These are phyloP conservation scores for Monascus ruber DNA, from an alignment of 2,329 filamentous ascomycete species.

Conservation along the genomic window DNA sequence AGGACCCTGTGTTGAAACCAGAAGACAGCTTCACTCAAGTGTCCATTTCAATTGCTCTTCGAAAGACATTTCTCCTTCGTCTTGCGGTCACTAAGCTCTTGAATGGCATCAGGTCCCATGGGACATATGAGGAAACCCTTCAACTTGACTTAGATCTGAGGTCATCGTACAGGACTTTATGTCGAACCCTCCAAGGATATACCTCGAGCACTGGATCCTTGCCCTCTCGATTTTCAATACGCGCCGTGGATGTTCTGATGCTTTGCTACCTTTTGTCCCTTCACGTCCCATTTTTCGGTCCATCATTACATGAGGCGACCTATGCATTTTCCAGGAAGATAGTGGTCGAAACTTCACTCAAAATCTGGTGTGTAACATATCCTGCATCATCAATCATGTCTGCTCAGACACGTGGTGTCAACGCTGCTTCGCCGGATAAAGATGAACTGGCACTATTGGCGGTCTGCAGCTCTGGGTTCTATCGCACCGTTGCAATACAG, in stretches of 20 bases:
- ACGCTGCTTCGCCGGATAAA: not conserved
- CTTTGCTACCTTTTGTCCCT: constrained; percentile 17
- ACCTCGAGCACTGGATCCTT: not conserved
- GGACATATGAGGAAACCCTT: constrained; percentile 13
- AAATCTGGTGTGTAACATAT: constrained; percentile 34
- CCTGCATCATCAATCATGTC: constrained; percentile 13
- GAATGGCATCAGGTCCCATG: constrained; percentile 12
- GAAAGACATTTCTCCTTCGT: constrained; percentile 25
- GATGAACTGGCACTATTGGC: constrained; percentile 31
- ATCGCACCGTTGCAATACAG: constrained; percentile 6
- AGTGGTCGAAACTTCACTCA: constrained; percentile 38
- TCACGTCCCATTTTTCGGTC: constrained; percentile 18
- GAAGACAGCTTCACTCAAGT: constrained; percentile 20
- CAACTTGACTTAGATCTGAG: constrained; percentile 34
- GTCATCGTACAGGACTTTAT: constrained; percentile 32
- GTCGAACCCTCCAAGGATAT: constrained; percentile 14
- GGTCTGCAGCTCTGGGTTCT: constrained; percentile 24
- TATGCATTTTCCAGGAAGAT: constrained; percentile 41
- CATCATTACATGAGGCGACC: constrained; percentile 9
- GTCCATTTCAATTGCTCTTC: constrained; percentile 25
- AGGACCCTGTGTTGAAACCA: constrained; percentile 17
- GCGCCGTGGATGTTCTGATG: constrained; percentile 16
- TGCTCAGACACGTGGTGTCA: constrained; percentile 2
- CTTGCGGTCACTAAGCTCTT: constrained; percentile 21
- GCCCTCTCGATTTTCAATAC: constrained; percentile 8